phyloP scores from a whole-genome alignment of 2,329 filamentous ascomycete species.

The Clarireedia sp. region DNA sequence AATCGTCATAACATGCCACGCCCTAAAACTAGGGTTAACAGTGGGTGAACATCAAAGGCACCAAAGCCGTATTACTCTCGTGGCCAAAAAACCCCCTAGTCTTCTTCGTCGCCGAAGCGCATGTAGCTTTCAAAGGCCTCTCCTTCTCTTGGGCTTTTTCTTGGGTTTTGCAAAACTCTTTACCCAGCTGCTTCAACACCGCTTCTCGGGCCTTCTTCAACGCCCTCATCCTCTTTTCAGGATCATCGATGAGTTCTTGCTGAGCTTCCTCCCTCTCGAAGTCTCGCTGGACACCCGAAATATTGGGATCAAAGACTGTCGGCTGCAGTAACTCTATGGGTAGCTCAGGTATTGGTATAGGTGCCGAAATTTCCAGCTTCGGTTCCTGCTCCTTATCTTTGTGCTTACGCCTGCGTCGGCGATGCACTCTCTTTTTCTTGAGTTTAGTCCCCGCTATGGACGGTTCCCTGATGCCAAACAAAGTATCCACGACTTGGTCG shows the following conservation, averaged over 20 bases:
- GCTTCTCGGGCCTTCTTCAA: slow-evolving; percentile 52
- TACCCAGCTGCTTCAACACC: slow-evolving; percentile 49
- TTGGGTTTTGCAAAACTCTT: slow-evolving; percentile 38
- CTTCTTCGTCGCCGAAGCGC: slow-evolving; percentile 20
- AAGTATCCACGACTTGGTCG: slow-evolving; percentile 20
- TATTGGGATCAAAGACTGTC: slow-evolving; percentile 44
- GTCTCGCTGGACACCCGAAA: slow-evolving; percentile 51
- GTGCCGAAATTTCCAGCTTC: slow-evolving; percentile 17
- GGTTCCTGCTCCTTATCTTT: slow-evolving; percentile 26
- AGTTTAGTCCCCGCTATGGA: slow-evolving; percentile 35
- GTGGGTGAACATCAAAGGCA: slow-evolving; percentile 53
- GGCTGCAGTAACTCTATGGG: slow-evolving; percentile 41
- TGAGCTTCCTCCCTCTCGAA: slow-evolving; percentile 49
- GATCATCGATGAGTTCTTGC: slow-evolving; percentile 49
- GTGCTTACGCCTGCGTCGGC: slow-evolving; percentile 27
- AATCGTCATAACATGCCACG: slow-evolving; percentile 2
- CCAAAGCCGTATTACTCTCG: slow-evolving; percentile 46
- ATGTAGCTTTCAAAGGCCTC: background rate
- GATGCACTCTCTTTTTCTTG: slow-evolving; percentile 35
- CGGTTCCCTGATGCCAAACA: slow-evolving; percentile 7
- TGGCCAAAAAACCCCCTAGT: slow-evolving; percentile 26
- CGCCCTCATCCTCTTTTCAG: slow-evolving; percentile 45
- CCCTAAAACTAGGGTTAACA: slow-evolving; percentile 16
- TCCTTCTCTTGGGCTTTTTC: slow-evolving; percentile 17
- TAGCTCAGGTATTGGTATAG: slow-evolving; percentile 21